Conservation (phyloP, 2,329 filamentous ascomycete species). For the Phialemonium atrogriseum region DNA sequence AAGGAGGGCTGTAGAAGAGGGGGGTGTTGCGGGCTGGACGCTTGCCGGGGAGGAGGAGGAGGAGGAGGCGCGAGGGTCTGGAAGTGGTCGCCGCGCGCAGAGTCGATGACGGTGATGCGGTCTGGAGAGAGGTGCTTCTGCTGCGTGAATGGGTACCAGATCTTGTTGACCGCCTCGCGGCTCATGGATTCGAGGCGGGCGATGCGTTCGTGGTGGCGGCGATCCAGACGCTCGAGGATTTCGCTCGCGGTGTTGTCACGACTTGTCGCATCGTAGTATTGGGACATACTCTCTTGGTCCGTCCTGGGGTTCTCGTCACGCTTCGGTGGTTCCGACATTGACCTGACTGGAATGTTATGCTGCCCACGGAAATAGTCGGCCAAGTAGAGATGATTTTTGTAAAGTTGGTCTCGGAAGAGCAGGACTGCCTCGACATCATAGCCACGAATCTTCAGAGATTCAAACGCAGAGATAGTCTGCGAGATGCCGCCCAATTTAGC, state of each 20-base stretch:
- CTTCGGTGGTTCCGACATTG: slow-evolving; percentile 52
- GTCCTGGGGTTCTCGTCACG: slow-evolving; percentile 26
- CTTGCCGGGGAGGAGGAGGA: slow-evolving; percentile 4
- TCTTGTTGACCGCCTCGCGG: slow-evolving; percentile 48
- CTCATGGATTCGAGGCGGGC: slow-evolving; percentile 53
- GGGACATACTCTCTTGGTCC: slow-evolving; percentile 49
- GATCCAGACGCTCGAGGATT: slow-evolving; percentile 42
- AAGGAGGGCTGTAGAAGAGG: slow-evolving; percentile 63
- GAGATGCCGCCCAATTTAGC: slow-evolving; percentile 71
- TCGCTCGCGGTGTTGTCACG: slow-evolving; percentile 14
- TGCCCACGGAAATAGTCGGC: slow-evolving; percentile 56
- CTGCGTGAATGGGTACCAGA: slow-evolving; percentile 87
- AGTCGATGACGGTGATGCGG: slow-evolving; percentile 69
- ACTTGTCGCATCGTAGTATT: slow-evolving; percentile 52
- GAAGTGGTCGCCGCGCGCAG: slow-evolving; percentile 71
- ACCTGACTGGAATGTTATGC: slow-evolving; percentile 46
- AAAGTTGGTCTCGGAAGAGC: slow-evolving; percentile 57
- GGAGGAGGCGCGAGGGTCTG: slow-evolving; percentile 37
- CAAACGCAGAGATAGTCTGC: slow-evolving; percentile 70
- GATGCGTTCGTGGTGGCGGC: slow-evolving; percentile 48
- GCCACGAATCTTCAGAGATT: slow-evolving; percentile 68
- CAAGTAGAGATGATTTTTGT: slow-evolving; percentile 62
- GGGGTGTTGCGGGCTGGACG: slow-evolving; percentile 41
- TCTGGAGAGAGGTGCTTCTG: slow-evolving; percentile 54
- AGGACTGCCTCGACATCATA: slow-evolving; percentile 67